These are phyloP conservation scores for Fabrea salina DNA, from an alignment of 169 alveolate genomes.

Conservation along the genomic window DNA sequence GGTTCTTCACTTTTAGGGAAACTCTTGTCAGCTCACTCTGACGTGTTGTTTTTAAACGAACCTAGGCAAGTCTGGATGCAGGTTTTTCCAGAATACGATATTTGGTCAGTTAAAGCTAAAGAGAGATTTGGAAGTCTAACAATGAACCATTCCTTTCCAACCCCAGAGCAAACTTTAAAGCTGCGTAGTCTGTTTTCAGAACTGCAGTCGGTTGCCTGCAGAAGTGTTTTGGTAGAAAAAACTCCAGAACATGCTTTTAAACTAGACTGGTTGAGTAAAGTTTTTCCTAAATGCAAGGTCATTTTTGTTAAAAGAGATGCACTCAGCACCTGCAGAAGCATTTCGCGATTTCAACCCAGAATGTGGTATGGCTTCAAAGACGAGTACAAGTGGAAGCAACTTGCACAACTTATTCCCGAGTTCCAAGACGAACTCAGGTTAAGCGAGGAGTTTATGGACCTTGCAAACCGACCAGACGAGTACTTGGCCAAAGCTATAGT, in stretches of 20 bases:
- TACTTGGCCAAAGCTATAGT: conserved; percentile 32
- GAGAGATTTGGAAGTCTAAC: conserved; percentile 22
- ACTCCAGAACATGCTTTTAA: conserved; percentile 29
- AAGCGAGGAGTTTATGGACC: neutral
- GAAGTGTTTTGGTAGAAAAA: conserved; percentile 1
- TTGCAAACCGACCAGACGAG: neutral
- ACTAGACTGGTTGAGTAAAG: conserved; percentile 1
- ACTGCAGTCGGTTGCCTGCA: neutral
- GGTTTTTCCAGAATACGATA: conserved; percentile 25
- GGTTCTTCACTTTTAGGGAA: conserved; percentile 31
- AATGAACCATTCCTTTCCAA: neutral
- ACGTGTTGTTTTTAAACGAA: conserved; percentile 21
- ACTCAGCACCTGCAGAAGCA: conserved; percentile 9
- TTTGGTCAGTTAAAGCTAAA: conserved; percentile 33
- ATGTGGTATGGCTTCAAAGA: conserved; percentile 13
- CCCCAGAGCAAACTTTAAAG: neutral
- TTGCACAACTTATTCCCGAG: neutral
- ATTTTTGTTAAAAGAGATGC: conserved; percentile 29
- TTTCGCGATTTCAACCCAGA: conserved; percentile 16
- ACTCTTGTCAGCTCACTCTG: conserved; percentile 27
- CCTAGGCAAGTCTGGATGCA: conserved; percentile 34
- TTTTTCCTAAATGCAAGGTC: conserved; percentile 20
- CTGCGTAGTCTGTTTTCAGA: neutral
- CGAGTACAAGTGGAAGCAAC: conserved; percentile 12
- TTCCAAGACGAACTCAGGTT: neutral